These are phyloP conservation scores for Sporothrix mexicana DNA, from an alignment of 2,329 filamentous ascomycete species.

Conservation along the genomic window DNA sequence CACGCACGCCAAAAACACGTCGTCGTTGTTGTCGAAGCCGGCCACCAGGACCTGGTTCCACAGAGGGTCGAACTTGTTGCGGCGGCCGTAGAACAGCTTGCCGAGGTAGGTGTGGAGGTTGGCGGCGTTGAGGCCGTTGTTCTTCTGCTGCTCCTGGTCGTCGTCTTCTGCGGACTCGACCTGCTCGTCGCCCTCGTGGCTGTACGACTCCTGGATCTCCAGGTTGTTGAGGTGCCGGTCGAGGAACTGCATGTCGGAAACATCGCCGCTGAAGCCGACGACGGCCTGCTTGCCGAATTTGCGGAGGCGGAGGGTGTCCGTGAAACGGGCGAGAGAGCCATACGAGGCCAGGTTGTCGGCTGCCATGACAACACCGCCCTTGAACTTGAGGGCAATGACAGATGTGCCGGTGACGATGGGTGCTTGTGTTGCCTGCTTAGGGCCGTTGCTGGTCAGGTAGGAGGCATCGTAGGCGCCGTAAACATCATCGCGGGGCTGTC, in stretches of 20 bases:
- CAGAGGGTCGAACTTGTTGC: conserved; percentile 93
- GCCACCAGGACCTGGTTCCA: conserved; percentile 96
- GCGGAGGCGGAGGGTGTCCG: conserved; percentile 92
- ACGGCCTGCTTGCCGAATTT: conserved; percentile 83
- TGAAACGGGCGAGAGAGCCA: conserved; percentile 94
- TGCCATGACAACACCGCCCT: conserved; percentile 93
- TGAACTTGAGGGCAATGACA: conserved; percentile 93
- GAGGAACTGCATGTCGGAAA: conserved; percentile 99
- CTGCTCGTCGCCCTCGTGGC: conserved; percentile 44
- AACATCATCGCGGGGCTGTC: conserved; percentile 91
- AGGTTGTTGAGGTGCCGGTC: conserved; percentile 88
- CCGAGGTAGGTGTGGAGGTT: conserved; percentile 96
- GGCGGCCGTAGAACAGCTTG: conserved; percentile 94
- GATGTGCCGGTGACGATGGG: conserved; percentile 97
- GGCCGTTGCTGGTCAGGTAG: conserved; percentile 73
- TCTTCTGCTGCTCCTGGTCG: conserved; percentile 61
- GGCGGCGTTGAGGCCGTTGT: conserved; percentile 75
- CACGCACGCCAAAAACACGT: conserved; percentile 88
- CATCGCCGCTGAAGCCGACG: conserved; percentile 93
- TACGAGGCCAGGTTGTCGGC: conserved; percentile 98
- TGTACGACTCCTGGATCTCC: conserved; percentile 88
- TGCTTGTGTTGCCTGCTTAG: conserved; percentile 85
- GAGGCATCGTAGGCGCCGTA: conserved; percentile 92
- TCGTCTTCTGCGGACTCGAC: conserved; percentile 54
- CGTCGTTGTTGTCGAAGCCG: conserved; percentile 77